Conservation (phyloP, 306 rosid genomes). For the Purshia tridentata region DNA sequence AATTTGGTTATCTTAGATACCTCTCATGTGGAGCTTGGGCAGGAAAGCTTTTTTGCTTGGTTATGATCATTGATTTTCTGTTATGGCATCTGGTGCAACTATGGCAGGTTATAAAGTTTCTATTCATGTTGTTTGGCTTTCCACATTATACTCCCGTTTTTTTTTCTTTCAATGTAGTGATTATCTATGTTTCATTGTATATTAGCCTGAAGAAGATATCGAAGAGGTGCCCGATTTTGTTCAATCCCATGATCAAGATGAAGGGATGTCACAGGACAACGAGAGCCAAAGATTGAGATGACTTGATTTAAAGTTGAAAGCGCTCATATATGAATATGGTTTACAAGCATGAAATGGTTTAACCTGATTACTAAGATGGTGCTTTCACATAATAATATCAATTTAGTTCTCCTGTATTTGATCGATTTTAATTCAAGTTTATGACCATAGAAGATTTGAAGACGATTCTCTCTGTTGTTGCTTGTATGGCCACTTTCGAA, state of each 20-base stretch:
- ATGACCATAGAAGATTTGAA: background rate
- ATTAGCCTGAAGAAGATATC: constrained; percentile 65
- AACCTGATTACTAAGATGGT: background rate
- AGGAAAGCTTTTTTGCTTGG: constrained; percentile 86
- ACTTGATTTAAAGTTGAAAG: background rate
- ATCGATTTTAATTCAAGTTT: background rate
- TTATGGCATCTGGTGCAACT: constrained; percentile 69
- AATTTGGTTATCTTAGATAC: constrained; percentile 45
- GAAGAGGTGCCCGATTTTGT: constrained; percentile 59
- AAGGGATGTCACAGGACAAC: constrained; percentile 8
- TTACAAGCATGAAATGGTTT: background rate
- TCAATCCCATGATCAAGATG: constrained; percentile 36
- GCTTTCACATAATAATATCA: background rate
- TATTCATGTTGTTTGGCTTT: constrained; percentile 15
- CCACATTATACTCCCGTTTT: background rate
- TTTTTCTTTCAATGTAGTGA: background rate
- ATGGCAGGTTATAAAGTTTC: constrained; percentile 52
- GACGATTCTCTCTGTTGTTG: background rate
- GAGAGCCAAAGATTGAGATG: constrained; percentile 3
- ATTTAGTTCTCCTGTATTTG: background rate
- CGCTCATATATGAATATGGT: background rate
- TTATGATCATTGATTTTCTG: constrained; percentile 75
- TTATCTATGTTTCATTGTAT: constrained; percentile 14
- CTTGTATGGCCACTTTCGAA: background rate
- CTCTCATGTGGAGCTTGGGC: constrained; percentile 90